Evolutionary conservation across 495 filamentous ascomycete species (phyloP).

Genomic region (Copromyces sp.): DNA sequence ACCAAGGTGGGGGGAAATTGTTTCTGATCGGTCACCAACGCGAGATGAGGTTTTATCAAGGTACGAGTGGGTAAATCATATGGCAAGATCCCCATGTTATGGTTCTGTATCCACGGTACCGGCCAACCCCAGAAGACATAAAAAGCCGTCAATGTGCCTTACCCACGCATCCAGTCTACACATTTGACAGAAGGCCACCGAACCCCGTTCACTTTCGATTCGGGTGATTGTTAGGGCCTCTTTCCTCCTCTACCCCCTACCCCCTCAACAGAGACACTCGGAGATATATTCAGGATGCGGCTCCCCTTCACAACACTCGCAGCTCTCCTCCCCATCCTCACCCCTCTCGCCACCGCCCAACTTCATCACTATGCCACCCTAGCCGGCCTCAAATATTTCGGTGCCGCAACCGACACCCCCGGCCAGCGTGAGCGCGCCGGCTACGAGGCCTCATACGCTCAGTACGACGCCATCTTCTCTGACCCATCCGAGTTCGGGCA

Average conservation of each 20-base stretch:
- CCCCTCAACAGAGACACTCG: background rate
- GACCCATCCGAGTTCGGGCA: constrained; percentile 41
- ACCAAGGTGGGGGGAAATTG: background rate
- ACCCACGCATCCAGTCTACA: background rate
- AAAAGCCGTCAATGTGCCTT: background rate
- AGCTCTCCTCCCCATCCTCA: constrained; percentile 5
- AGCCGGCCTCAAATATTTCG: constrained; percentile 39
- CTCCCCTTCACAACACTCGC: constrained; percentile 3
- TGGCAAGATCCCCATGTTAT: background rate
- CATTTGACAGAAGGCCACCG: background rate
- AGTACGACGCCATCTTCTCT: constrained; percentile 30
- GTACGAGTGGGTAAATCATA: background rate
- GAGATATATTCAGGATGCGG: constrained; percentile 3
- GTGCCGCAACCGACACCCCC: constrained; percentile 39
- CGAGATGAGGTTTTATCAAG: background rate
- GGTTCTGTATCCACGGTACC: background rate
- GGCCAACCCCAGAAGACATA: background rate
- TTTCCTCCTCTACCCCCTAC: background rate
- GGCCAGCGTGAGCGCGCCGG: constrained; percentile 28
- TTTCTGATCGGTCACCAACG: background rate
- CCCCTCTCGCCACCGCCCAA: constrained; percentile 16
- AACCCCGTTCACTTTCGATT: background rate
- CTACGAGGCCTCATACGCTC: constrained; percentile 14
- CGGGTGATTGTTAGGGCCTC: background rate
- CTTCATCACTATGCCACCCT: constrained; percentile 29